A percentile compares a stretch with the other conserved stretches of the same genome.
Evolutionary conservation across 495 filamentous ascomycete genomes (phyloP).

Genomic region (Stereocaulon alpinum): DNA sequence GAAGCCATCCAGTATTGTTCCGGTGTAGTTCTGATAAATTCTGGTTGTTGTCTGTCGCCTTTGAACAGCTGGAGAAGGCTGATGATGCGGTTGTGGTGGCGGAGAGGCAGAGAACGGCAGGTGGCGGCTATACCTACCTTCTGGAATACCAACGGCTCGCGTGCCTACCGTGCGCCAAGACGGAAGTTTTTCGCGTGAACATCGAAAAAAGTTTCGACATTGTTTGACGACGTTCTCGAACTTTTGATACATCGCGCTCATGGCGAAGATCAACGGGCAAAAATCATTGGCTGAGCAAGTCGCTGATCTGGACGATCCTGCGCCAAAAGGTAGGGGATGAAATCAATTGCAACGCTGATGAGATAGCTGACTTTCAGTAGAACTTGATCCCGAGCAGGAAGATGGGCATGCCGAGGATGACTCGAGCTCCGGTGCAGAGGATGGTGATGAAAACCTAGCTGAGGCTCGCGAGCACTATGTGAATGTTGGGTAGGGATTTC

Average conservation of each 20-base stretch:
- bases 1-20: too few species aligned
- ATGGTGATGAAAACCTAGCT: slow-evolving; percentile 32
- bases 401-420: slow-evolving; percentile 44
- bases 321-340: slow-evolving; percentile 43
- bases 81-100: too few species aligned
- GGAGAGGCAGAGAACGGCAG: too few species aligned
- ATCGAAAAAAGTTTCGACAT: background rate
- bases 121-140: too few species aligned
- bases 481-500: slow-evolving; percentile 57
- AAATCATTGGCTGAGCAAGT: slow-evolving; percentile 54
- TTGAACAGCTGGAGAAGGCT: too few species aligned
- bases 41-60: too few species aligned
- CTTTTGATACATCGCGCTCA: background rate
- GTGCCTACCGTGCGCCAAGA: too few species aligned
- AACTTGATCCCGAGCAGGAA: slow-evolving; percentile 81
- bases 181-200: background rate
- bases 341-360: background rate
- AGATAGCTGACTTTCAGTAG: slow-evolving; percentile 33
- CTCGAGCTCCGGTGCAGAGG: slow-evolving; percentile 35
- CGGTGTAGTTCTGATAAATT: too few species aligned
- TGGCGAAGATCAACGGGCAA: slow-evolving; percentile 26
- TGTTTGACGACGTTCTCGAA: background rate
- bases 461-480: slow-evolving; percentile 74
- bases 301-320: slow-evolving; percentile 51
- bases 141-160: too few species aligned